A percentile compares a stretch with the other conserved stretches of the same genome.
phyloP scores from a whole-genome alignment of 805 yeast genomes.

The Nakazawaea ernobii region DNA sequence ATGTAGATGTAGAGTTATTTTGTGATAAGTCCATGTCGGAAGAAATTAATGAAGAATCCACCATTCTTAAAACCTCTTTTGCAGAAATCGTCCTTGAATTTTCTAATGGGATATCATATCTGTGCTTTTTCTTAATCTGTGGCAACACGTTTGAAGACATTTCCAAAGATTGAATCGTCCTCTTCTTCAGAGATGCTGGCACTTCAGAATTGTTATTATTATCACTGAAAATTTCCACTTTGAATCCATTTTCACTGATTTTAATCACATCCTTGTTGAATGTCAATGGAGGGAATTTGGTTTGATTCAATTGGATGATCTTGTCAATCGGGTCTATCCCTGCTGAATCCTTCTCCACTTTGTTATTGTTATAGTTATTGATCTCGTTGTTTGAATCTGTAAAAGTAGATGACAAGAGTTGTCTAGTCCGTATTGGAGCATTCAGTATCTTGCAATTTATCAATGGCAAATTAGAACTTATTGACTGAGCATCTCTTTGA shows the following conservation, averaged over 20 bases:
- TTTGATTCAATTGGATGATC: background rate
- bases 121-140: slow-evolving; percentile 16
- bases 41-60: slow-evolving; percentile 31
- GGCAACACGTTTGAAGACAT: background rate
- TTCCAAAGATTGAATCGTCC: background rate
- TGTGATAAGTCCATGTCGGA: slow-evolving; percentile 23
- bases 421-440: slow-evolving; percentile 4
- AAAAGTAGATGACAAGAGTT: slow-evolving; percentile 1
- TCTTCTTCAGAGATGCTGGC: slow-evolving; percentile 2
- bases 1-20: slow-evolving; percentile 1
- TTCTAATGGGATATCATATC: slow-evolving; percentile 23
- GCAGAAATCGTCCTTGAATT: slow-evolving; percentile 31
- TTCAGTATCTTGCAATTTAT: background rate
- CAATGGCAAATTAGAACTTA: background rate
- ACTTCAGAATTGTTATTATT: background rate
- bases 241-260: background rate
- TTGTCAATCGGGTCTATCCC: background rate
- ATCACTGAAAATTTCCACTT: background rate
- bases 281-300: background rate
- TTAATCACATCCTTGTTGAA: background rate
- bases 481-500: background rate
- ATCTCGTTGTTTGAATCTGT: background rate
- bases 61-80: slow-evolving; percentile 30
- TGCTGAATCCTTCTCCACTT: too few relatives aligned
- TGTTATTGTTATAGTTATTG: background rate